phyloP scores from a whole-genome alignment of 345 rosid genomes.

The Aegle marmelos region DNA sequence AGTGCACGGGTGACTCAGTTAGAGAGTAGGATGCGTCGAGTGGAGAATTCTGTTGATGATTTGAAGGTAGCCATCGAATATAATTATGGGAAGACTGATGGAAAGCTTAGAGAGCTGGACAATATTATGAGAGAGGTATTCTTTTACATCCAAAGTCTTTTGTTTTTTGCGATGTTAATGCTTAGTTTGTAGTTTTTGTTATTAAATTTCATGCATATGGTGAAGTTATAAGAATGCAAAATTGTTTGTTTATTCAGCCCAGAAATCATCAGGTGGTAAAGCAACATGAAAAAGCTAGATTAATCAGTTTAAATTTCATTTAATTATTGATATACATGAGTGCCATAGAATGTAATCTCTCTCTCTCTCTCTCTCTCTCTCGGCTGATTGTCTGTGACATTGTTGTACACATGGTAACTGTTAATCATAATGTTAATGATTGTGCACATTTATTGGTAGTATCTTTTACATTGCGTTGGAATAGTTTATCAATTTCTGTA shows the following conservation, averaged over 20 bases:
- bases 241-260: not conserved
- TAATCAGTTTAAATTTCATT: not conserved
- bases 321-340: not conserved
- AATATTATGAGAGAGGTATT: constrained; percentile 48
- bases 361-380: too few species aligned
- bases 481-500: not conserved
- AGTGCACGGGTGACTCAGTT: constrained; percentile 45
- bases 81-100: constrained; percentile 43
- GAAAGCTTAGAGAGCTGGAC: constrained; percentile 49
- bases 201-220: not conserved
- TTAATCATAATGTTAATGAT: not conserved
- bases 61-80: constrained; percentile 38
- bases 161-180: not conserved
- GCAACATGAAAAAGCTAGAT: not conserved
- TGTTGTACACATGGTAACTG: not conserved
- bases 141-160: not conserved
- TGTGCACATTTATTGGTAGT: not conserved
- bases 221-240: not conserved
- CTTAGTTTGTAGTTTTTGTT: not conserved
- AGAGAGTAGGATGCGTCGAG: constrained; percentile 38
- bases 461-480: not conserved
- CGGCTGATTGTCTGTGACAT: not conserved
- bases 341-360: not conserved
- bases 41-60: constrained; percentile 43
- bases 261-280: not conserved